These are phyloP conservation scores for Macrolepiota fuliginosa DNA, from an alignment of 768 basidiomycete species.

Conservation along the genomic window DNA sequence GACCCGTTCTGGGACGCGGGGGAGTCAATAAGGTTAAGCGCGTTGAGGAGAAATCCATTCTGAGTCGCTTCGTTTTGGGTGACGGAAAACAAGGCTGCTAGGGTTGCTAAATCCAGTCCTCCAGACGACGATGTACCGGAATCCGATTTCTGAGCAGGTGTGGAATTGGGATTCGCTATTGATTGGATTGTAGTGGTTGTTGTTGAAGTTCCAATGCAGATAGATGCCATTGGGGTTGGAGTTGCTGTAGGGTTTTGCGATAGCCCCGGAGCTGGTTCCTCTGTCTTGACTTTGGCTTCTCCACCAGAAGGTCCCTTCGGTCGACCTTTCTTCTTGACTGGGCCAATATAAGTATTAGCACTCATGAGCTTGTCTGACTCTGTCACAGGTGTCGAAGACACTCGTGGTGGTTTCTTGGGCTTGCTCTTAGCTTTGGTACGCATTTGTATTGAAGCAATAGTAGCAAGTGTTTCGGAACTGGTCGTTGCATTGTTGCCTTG, in stretches of 20 bases:
- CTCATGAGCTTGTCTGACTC: conserved; percentile 42
- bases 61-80: conserved; percentile 18
- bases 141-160: not conserved
- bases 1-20: conserved; percentile 14
- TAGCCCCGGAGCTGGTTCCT: not conserved
- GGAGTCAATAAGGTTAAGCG: conserved; percentile 27
- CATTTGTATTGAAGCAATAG: conserved; percentile 26
- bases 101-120: conserved; percentile 1
- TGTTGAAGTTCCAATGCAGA: not conserved
- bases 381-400: conserved; percentile 31
- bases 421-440: conserved; percentile 28
- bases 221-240: not conserved
- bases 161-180: not conserved
- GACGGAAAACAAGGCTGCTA: conserved; percentile 7
- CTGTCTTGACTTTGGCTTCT: conserved; percentile 7
- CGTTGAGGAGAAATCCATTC: conserved; percentile 34
- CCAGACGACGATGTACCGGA: not conserved
- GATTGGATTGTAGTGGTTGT: not conserved
- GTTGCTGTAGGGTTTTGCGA: not conserved
- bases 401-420: conserved; percentile 24
- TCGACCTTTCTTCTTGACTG: conserved; percentile 43
- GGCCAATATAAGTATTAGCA: conserved; percentile 43
- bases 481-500: not conserved
- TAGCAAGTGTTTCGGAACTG: conserved; percentile 24
- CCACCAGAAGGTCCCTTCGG: conserved; percentile 21